Conservation (phyloP, 495 filamentous ascomycete species). For the Durotheca rogersii region DNA sequence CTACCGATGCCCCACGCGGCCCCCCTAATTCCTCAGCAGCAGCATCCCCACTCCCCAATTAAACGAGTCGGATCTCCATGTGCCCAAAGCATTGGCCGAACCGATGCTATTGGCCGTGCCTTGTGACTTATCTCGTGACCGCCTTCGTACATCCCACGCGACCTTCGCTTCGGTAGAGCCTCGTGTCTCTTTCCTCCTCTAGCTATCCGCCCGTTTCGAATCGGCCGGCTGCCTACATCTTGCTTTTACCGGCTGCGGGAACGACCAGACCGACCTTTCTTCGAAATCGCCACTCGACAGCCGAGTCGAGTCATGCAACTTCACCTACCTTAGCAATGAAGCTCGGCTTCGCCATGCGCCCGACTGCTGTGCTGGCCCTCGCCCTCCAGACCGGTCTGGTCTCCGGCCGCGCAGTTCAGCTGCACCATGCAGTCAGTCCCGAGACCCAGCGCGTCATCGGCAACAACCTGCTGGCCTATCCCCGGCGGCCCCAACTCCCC, state of each 20-base stretch:
- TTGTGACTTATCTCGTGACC: conserved; percentile 11
- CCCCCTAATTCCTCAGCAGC: too few species aligned
- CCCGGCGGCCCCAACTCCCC: background rate
- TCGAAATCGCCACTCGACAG: background rate
- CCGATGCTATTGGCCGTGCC: conserved; percentile 12
- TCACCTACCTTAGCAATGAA: conserved; percentile 1
- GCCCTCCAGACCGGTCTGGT: background rate
- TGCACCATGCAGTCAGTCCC: conserved; percentile 1
- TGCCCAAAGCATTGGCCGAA: conserved; percentile 22
- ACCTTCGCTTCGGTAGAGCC: background rate
- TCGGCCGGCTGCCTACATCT: too few species aligned
- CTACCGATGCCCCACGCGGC: too few species aligned
- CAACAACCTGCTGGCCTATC: background rate
- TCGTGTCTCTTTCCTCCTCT: background rate
- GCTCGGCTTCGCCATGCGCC: conserved; percentile 27
- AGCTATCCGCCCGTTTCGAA: too few species aligned
- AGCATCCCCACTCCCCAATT: too few species aligned
- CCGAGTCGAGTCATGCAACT: conserved; percentile 11
- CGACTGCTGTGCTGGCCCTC: conserved; percentile 9
- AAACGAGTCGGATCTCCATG: too few species aligned
- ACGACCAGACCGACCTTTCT: conserved; percentile 1
- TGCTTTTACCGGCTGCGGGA: too few species aligned
- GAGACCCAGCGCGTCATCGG: conserved; percentile 22
- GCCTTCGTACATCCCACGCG: background rate
- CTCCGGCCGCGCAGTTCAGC: background rate